Percentiles rank a stretch among this genome's conserved stretches.
Evolutionary conservation across 768 basidiomycete genomes (phyloP).

Genomic region (Guyanaporus albipodus): DNA sequence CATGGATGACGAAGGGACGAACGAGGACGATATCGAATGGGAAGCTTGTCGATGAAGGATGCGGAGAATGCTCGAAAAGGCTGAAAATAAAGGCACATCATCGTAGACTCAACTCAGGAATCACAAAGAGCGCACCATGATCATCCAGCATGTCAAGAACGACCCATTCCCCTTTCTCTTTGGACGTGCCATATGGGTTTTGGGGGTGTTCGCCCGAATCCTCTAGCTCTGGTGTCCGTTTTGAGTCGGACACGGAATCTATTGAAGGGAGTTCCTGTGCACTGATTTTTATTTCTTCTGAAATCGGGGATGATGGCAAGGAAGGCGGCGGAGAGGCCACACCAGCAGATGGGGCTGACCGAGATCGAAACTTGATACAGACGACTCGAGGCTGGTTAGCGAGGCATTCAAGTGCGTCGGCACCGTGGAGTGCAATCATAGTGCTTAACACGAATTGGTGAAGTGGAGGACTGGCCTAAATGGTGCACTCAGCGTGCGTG

Average conservation of each 20-base stretch:
- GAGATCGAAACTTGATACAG: slow-evolving; percentile 38
- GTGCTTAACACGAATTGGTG: slow-evolving; percentile 39
- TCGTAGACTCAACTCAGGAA: background rate
- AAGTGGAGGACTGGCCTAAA: slow-evolving; percentile 37
- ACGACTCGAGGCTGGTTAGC: slow-evolving; percentile 31
- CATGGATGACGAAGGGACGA: slow-evolving; percentile 43
- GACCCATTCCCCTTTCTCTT: slow-evolving; percentile 43
- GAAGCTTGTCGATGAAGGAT: slow-evolving; percentile 46
- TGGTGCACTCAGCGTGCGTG: background rate
- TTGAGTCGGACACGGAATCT: background rate
- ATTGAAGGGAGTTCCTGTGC: background rate
- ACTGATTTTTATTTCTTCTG: slow-evolving; percentile 10
- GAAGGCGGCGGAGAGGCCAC: slow-evolving; percentile 18
- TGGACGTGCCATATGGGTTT: background rate
- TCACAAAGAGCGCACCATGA: slow-evolving; percentile 29
- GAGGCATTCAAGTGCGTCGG: slow-evolving; percentile 38
- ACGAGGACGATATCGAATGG: slow-evolving; percentile 37
- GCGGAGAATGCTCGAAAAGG: slow-evolving; percentile 47
- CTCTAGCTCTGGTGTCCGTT: slow-evolving; percentile 5
- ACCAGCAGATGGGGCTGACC: background rate
- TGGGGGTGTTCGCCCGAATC: background rate
- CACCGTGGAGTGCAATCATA: slow-evolving; percentile 42
- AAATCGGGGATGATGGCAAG: slow-evolving; percentile 24
- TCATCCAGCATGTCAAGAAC: slow-evolving; percentile 51
- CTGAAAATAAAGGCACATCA: slow-evolving; percentile 29